A percentile compares a stretch with the other conserved stretches of the same genome.
Conservation (phyloP, 2,329 filamentous ascomycete species). For the Metarhizium sp. region DNA sequence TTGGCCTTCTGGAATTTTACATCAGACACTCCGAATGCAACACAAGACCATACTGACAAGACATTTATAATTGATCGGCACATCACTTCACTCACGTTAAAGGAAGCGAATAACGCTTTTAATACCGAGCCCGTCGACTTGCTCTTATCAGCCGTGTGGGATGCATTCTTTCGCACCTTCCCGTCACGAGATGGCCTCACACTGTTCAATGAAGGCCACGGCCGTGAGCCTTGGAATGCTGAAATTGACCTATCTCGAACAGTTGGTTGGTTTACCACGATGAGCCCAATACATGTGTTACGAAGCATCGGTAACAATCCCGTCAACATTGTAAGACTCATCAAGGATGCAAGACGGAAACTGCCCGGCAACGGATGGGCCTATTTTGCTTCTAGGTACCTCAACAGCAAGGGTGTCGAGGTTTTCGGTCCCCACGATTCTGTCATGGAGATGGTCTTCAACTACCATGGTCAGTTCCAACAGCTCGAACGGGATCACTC, state of each 20-base stretch:
- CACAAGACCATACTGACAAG: constrained; percentile 2
- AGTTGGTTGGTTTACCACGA: constrained; percentile 29
- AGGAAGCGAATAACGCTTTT: constrained; percentile 12
- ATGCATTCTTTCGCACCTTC: constrained; percentile 21
- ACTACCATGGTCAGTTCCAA: constrained; percentile 10
- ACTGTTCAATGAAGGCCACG: constrained; percentile 12
- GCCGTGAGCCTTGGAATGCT: constrained; percentile 13
- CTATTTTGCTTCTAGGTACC: constrained; percentile 1
- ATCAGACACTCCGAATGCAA: background rate
- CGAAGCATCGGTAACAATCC: background rate
- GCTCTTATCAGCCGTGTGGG: constrained; percentile 18
- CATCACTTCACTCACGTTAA: constrained; percentile 5
- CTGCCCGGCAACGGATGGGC: constrained; percentile 2
- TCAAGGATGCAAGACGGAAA: background rate
- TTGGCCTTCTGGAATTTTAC: constrained; percentile 2
- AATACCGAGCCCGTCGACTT: constrained; percentile 23
- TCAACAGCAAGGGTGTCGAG: background rate
- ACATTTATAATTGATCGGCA: constrained; percentile 1
- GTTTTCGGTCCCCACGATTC: background rate
- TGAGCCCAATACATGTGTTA: constrained; percentile 16
- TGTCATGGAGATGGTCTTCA: constrained; percentile 8
- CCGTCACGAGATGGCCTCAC: constrained; percentile 15
- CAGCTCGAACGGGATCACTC: constrained; percentile 9
- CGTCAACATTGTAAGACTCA: background rate
- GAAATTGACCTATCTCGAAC: constrained; percentile 22